Conservation (phyloP, 306 rosid species). For the Arachis hypogaea region DNA sequence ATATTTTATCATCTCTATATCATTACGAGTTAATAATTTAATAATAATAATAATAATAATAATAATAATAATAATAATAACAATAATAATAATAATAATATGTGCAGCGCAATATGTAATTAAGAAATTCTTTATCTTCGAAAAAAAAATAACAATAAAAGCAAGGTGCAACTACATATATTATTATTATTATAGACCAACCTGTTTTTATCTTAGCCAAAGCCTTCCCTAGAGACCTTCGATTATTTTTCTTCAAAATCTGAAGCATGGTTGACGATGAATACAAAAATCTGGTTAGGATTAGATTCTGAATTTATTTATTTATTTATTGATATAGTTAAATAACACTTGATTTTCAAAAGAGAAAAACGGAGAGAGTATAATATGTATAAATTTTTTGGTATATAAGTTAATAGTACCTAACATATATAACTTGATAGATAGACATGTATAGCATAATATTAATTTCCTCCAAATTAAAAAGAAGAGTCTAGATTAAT, state of each 20-base stretch:
- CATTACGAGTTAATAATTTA: not conserved
- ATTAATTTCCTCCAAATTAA: no score
- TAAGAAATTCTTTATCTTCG: not conserved
- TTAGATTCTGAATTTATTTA: not conserved
- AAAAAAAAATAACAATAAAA: not conserved
- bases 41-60: slow-evolving; percentile 8
- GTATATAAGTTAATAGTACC: no score
- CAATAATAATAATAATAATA: not conserved
- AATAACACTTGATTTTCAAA: no score
- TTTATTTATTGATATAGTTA: no score
- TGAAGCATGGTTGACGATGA: slow-evolving; percentile 28
- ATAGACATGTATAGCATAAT: not conserved
- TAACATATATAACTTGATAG: no score
- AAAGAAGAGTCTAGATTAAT: no score
- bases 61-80: not conserved
- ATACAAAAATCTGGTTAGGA: slow-evolving; percentile 13
- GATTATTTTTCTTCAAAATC: slow-evolving; percentile 51
- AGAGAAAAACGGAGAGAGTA: no score
- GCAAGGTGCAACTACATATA: not conserved
- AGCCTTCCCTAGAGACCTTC: slow-evolving; percentile 56
- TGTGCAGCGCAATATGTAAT: no score
- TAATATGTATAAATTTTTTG: no score
- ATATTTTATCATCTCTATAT: slow-evolving; percentile 61
- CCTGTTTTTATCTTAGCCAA: slow-evolving; percentile 62
- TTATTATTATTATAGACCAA: slow-evolving; percentile 5